Percentiles rank a stretch among this genome's conserved stretches.
Evolutionary conservation across 139 green algal species (phyloP).

Genomic region (Edaphochlamys debaryana): DNA sequence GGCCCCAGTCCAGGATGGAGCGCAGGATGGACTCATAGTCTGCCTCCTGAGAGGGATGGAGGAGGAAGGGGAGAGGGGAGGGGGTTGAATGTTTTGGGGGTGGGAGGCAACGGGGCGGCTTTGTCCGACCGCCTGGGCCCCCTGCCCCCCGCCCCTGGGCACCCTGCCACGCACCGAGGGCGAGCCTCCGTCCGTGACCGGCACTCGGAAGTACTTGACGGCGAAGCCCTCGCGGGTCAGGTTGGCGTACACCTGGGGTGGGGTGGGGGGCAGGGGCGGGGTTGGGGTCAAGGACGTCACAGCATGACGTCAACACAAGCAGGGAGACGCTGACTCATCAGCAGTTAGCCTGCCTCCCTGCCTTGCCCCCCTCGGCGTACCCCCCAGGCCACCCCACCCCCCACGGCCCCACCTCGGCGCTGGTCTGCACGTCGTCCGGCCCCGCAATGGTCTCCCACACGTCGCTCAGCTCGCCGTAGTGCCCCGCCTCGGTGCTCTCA

Average conservation of each 20-base stretch:
- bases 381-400: too few species aligned
- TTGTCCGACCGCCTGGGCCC: neutral
- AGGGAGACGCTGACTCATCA: too few species aligned
- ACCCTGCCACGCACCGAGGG: conserved; percentile 62
- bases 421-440: conserved; percentile 74
- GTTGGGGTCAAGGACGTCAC: too few species aligned
- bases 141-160: neutral
- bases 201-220: conserved; percentile 78
- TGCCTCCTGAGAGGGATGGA: conserved; percentile 26
- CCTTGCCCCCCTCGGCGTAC: too few species aligned
- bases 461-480: conserved; percentile 53
- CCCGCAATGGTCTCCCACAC: conserved; percentile 73
- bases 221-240: conserved; percentile 66
- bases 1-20: conserved; percentile 48
- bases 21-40: conserved; percentile 75
- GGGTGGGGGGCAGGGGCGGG: too few species aligned
- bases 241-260: conserved; percentile 69
- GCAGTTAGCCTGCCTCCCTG: too few species aligned
- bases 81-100: neutral
- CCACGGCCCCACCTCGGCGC: too few species aligned
- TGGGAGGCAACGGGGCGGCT: neutral
- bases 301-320: too few species aligned
- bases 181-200: conserved; percentile 86
- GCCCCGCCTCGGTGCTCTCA: conserved; percentile 60
- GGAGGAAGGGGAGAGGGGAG: neutral